Percentiles rank a stretch among this genome's conserved stretches.
Conservation (phyloP, 306 rosid genomes). For the Ceratonia siliqua region DNA sequence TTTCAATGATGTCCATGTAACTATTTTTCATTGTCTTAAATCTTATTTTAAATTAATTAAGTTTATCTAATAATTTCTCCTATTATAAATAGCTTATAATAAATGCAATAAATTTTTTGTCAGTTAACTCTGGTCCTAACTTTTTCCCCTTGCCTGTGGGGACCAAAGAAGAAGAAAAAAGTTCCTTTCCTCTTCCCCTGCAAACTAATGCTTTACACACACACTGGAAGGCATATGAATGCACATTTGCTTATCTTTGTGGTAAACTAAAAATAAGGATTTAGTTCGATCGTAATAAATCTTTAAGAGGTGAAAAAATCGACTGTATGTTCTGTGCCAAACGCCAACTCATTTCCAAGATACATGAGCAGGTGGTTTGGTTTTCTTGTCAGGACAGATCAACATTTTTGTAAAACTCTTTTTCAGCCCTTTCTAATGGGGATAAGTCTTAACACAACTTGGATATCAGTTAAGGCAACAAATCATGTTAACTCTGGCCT, state of each 20-base stretch:
- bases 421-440: neutral
- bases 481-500: conserved; percentile 41
- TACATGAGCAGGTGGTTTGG: conserved; percentile 17
- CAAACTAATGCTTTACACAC: neutral
- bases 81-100: neutral
- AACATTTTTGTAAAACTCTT: neutral
- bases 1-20: no score
- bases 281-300: neutral
- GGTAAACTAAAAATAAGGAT: neutral
- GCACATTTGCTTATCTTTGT: neutral
- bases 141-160: neutral
- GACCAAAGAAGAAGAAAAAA: neutral
- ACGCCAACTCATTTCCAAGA: conserved; percentile 18
- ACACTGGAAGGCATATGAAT: neutral
- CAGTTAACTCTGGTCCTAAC: neutral
- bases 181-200: neutral
- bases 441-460: conserved; percentile 33
- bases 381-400: conserved; percentile 38
- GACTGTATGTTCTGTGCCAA: no score
- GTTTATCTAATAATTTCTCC: no score
- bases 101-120: neutral
- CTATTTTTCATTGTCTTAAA: no score
- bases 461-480: conserved; percentile 38
- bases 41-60: no score
- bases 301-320: neutral